Base-by-base conservation (phyloP, 495 filamentous ascomycete species). In the Xanthoparmelia taractica region DNA sequence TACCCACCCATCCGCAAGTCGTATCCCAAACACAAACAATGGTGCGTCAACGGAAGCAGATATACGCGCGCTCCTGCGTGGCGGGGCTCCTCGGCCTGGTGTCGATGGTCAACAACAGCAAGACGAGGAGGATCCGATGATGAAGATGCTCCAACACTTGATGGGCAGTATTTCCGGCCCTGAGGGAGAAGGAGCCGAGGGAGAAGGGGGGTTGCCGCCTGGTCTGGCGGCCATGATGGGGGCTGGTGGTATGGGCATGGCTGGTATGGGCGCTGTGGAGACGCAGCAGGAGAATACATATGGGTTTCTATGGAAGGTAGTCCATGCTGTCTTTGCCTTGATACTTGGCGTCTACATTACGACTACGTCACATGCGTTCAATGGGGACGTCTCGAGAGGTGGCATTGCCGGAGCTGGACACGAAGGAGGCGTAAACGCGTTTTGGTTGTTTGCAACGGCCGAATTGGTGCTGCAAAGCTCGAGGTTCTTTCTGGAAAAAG, bases 361-460 rank as follows among this genome's bases (percentile, higher is more conserved):
- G 57, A 59, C 88, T 57, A 75, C 80, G 65, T 60, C 62, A n/a
- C 78, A 87, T 55, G 74, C 87, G 57, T 85, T 92, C 78, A 77
- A 82, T 66, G 80, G 90, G 61, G 73, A 81, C 71, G 77, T 65
- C 50, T 63, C 43, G 64, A 66, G 59, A 59, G 67, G 65, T 33
- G 59, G 58, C 61, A 56, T 61, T 59, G 63, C 61, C 55, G 36
- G 69, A 29, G 48, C 63, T 43, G 59, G 65, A 29, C 55, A 69
- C 41, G 63, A 65, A 8, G 67, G 74, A 55, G 60, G 65, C 33
- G 57, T 66, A 27, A 82, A 80, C 54, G 79, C 82, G 29, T 96
- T 94, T 74, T 84, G 87, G 68, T 82, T 87, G 60, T 96, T 96
- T 70, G 85, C 88, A 27, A 91, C 90, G 4, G 88, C 84, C 15